phyloP scores from a whole-genome alignment of 306 rosid species.

The Crataegus laevigata region DNA sequence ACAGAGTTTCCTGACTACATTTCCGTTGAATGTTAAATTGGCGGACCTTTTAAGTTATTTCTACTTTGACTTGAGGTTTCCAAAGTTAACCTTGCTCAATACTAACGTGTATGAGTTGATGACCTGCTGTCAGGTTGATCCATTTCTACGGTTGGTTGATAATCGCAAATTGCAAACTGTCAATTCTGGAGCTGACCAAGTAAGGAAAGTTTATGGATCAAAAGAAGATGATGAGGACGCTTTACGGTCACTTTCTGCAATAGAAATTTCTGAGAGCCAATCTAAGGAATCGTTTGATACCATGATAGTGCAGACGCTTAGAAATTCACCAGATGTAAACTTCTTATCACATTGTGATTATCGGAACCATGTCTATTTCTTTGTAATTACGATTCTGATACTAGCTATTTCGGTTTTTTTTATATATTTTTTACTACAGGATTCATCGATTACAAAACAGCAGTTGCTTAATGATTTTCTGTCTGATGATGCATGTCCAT shows the following conservation, averaged over 20 bases:
- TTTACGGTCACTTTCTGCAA: slow-evolving; percentile 32
- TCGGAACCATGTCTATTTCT: background rate
- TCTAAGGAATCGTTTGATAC: slow-evolving; percentile 42
- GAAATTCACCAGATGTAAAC: slow-evolving; percentile 40
- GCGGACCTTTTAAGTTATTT: background rate
- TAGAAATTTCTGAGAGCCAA: slow-evolving; percentile 25
- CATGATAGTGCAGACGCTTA: slow-evolving; percentile 45
- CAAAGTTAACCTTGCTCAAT: background rate
- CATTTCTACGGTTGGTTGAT: slow-evolving; percentile 59
- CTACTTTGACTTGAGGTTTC: background rate
- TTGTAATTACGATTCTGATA: background rate
- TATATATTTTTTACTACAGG: slow-evolving; percentile 9
- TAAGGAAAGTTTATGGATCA: slow-evolving; percentile 50
- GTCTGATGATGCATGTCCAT: slow-evolving; percentile 45
- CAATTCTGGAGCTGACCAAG: slow-evolving; percentile 19
- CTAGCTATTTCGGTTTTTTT: background rate
- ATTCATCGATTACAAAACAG: slow-evolving; percentile 32
- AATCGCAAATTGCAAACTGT: slow-evolving; percentile 55
- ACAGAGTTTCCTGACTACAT: background rate
- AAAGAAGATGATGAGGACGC: slow-evolving; percentile 71
- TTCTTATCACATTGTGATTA: background rate
- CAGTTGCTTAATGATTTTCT: slow-evolving; percentile 48
- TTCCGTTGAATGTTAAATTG: background rate
- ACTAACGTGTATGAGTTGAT: background rate
- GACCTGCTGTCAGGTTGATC: slow-evolving; percentile 52